Base-by-base conservation (phyloP, 2,329 filamentous ascomycete genomes). In the Aspergillus quadricinctus region DNA sequence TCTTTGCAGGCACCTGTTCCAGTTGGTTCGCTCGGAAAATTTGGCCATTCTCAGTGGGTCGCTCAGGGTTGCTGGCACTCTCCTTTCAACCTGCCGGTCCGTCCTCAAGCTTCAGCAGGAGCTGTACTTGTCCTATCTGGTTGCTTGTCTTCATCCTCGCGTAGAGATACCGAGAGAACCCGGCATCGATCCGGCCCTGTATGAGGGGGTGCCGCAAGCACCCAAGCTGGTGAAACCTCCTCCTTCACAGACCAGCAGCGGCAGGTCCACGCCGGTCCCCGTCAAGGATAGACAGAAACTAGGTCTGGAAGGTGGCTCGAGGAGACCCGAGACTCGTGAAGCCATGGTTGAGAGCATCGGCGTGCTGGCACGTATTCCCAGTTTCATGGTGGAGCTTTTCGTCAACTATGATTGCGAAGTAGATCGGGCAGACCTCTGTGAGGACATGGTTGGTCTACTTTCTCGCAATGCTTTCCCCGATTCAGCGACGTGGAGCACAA, bases 261-360 rank as follows among this genome's bases (percentile, higher is more conserved):
- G 94, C 7, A 84, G 92, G 53, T 86, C 90, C 37, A 97, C 94
- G 1, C 94, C 94, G 29, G 90, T 97, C 2, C 88, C 90, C 6
- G 88, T 97, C 53, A 92, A 92, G 69, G 94, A 99, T 68, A 85
- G 94, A 53, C 92, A 96, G 72, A 94, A 91, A 71, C 82, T 97
- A 37, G 94, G 94, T 0, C 80, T 99, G 69, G 94, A 97, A 74
- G 93, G 94, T 1, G 92, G 93, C 8, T 85, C 90, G 37, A 84
- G 94, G 60, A 96, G 95, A 71, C 94, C 94, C 3, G 95, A 99
- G 74, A 92, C 94, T 29, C 84, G 94, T 64, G 94, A 99, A 78
- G 92, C 94, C 31, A 99, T 99, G 94, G 91, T 99, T 4, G 94
- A 99, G 76, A 96, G 90, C 65, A 88, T 99, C 48, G 92, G 93